A percentile compares a stretch with the other conserved stretches of the same genome.
phyloP scores from a whole-genome alignment of 306 rosid species.

The Parietaria judaica region DNA sequence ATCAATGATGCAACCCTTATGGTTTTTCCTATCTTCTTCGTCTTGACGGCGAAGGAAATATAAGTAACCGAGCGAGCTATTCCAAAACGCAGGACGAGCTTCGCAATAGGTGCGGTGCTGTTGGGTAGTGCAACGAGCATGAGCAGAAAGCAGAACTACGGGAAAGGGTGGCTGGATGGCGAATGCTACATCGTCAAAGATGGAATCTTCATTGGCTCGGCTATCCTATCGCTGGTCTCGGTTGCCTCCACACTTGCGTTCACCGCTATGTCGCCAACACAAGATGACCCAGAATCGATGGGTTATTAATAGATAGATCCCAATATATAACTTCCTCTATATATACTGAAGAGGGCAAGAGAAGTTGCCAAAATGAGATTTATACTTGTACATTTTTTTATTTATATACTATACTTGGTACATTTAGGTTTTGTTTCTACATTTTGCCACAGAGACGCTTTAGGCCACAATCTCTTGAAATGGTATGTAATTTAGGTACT shows the following conservation, averaged over 20 bases:
- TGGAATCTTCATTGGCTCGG: conserved; percentile 51
- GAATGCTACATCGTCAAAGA: conserved; percentile 66
- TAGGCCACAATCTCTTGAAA: too few relatives aligned
- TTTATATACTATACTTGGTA: too few relatives aligned
- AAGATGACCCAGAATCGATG: conserved; percentile 3
- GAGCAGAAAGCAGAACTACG: conserved; percentile 60
- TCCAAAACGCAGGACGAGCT: conserved; percentile 53
- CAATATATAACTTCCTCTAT: not conserved
- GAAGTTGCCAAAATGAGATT: not conserved
- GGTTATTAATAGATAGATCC: conserved; percentile 1
- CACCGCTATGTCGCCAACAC: not conserved
- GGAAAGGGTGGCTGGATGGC: conserved; percentile 76
- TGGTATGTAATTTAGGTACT: too few relatives aligned
- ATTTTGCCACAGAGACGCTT: too few relatives aligned
- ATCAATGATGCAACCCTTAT: too few relatives aligned
- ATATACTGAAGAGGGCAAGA: not conserved
- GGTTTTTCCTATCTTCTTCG: not conserved
- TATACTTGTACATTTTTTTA: too few relatives aligned
- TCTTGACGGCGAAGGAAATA: not conserved
- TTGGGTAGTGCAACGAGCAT: conserved; percentile 59
- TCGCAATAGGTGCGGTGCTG: conserved; percentile 43
- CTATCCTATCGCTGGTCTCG: conserved; percentile 39
- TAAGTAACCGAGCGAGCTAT: not conserved
- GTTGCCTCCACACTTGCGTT: conserved; percentile 17
- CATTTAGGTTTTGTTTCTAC: too few relatives aligned